Percentiles rank a stretch among this genome's conserved stretches.
phyloP scores from a whole-genome alignment of 768 basidiomycete species.

The Collybia nuda region DNA sequence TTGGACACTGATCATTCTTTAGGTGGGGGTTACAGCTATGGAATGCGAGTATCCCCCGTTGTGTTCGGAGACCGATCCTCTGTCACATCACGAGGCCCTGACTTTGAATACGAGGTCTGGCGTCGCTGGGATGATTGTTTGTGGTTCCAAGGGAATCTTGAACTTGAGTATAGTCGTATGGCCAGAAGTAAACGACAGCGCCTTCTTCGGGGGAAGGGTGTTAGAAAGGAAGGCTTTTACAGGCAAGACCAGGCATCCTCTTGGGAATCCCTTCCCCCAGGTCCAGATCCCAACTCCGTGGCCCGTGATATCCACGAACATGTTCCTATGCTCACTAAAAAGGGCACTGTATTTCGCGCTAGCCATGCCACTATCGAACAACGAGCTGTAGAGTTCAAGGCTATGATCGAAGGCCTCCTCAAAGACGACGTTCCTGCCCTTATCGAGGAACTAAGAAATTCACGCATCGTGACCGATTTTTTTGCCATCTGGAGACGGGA shows the following conservation, averaged over 20 bases:
- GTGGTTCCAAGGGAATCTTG: constrained; percentile 69
- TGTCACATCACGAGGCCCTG: constrained; percentile 31
- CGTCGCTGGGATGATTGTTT: constrained; percentile 84
- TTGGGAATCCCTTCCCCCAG: constrained; percentile 83
- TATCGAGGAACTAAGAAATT: constrained; percentile 61
- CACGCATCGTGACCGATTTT: constrained; percentile 65
- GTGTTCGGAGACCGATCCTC: constrained; percentile 35
- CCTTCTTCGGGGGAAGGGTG: constrained; percentile 69
- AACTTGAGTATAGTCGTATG: constrained; percentile 59
- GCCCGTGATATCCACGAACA: constrained; percentile 66
- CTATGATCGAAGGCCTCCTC: constrained; percentile 61
- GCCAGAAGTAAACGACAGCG: constrained; percentile 69
- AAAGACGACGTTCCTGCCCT: constrained; percentile 62
- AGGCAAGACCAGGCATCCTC: constrained; percentile 75
- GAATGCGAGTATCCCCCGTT: constrained; percentile 58
- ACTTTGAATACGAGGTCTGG: constrained; percentile 70
- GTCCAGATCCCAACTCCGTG: constrained; percentile 75
- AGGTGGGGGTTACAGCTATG: constrained; percentile 60
- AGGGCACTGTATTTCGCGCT: constrained; percentile 69
- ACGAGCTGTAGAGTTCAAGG: constrained; percentile 57
- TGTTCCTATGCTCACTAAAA: constrained; percentile 69
- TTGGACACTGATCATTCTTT: constrained; percentile 6
- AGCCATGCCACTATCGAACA: constrained; percentile 66
- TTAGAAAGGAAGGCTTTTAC: constrained; percentile 72
- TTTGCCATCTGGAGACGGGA: constrained; percentile 80